These are phyloP conservation scores for Fonsecaea pedrosoi DNA, from an alignment of 2,329 filamentous ascomycete species.

Conservation along the genomic window DNA sequence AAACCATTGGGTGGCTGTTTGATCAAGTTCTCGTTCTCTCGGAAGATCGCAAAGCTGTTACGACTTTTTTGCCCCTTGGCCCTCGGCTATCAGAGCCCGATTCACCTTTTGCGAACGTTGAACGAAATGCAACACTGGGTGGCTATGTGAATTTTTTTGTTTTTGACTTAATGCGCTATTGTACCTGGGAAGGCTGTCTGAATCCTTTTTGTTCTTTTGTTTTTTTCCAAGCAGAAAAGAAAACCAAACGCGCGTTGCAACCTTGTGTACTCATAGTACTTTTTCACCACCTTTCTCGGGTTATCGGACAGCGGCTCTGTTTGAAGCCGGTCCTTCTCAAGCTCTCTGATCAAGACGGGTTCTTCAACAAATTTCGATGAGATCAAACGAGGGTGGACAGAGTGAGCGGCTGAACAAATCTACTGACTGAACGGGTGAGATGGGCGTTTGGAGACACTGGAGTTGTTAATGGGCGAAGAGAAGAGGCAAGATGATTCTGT, in stretches of 20 bases:
- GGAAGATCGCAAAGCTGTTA: constrained; percentile 19
- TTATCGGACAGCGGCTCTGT: constrained; percentile 4
- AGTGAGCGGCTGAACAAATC: neutral
- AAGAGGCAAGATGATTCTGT: neutral
- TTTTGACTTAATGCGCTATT: constrained; percentile 21
- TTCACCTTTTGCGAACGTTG: constrained; percentile 30
- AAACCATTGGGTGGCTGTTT: constrained; percentile 39
- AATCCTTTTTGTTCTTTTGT: constrained; percentile 7
- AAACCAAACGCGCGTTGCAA: constrained; percentile 8
- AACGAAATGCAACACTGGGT: constrained; percentile 35
- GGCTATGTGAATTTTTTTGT: constrained; percentile 32
- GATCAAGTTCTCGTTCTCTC: constrained; percentile 31
- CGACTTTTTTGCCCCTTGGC: constrained; percentile 24
- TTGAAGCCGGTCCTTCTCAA: neutral
- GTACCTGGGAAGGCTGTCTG: constrained; percentile 32
- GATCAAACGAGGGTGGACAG: neutral
- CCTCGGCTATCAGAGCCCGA: constrained; percentile 35
- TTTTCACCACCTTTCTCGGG: constrained; percentile 13
- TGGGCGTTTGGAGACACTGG: constrained; percentile 18
- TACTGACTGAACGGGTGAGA: constrained; percentile 6
- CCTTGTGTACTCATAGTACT: constrained; percentile 28
- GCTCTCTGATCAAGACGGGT: neutral
- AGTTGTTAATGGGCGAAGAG: constrained; percentile 18
- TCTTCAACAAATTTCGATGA: neutral
- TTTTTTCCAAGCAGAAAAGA: constrained; percentile 7